phyloP scores from a whole-genome alignment of 2,329 filamentous ascomycete species.

The Zelopaecilomyces penicillatus region DNA sequence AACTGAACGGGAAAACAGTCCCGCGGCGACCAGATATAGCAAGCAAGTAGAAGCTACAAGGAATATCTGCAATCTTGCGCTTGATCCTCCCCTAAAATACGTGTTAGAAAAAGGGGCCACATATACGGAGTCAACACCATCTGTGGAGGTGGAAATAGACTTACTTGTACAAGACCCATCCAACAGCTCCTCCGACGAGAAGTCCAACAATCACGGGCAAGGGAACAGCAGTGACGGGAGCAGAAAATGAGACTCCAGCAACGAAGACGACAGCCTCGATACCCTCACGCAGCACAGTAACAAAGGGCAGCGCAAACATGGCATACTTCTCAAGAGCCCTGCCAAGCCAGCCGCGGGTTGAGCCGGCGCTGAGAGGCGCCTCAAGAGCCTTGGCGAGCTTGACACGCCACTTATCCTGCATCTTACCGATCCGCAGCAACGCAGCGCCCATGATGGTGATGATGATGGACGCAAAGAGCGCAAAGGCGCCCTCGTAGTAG shows the following conservation, averaged over 20 bases:
- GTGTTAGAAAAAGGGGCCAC: background rate
- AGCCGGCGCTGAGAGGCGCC: conserved; percentile 35
- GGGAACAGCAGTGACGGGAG: conserved; percentile 69
- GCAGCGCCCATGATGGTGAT: conserved; percentile 76
- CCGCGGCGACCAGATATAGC: conserved; percentile 75
- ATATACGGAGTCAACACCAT: background rate
- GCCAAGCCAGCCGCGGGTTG: conserved; percentile 43
- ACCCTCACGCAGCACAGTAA: conserved; percentile 80
- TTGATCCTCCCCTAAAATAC: conserved; percentile 31
- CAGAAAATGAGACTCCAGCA: conserved; percentile 69
- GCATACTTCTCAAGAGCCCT: conserved; percentile 66
- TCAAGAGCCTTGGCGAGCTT: conserved; percentile 69
- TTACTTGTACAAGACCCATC: conserved; percentile 71
- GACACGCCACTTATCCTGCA: conserved; percentile 80
- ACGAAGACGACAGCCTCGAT: conserved; percentile 83
- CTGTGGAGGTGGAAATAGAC: background rate
- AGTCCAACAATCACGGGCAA: conserved; percentile 68
- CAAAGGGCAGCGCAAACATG: conserved; percentile 79
- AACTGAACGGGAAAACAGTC: conserved; percentile 68
- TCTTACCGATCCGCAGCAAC: conserved; percentile 70
- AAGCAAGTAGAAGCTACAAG: conserved; percentile 75
- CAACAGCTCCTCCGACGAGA: conserved; percentile 55
- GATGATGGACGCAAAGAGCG: conserved; percentile 65
- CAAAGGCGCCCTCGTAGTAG: conserved; percentile 75
- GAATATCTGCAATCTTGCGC: conserved; percentile 56